Conservation (phyloP, 331 rosid genomes). For the Acacia concinna region DNA sequence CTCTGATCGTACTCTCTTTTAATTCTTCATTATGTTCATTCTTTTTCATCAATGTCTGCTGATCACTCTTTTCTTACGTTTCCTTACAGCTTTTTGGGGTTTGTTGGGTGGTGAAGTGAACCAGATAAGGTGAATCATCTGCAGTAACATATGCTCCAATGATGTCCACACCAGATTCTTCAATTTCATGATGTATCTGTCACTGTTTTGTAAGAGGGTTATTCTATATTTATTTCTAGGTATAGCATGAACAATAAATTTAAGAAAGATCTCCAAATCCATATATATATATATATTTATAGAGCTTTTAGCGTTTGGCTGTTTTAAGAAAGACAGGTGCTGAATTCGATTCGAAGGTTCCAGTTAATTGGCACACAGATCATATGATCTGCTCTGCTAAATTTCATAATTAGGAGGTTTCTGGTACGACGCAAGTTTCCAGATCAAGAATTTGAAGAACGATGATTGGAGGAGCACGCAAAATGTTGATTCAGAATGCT, state of each 20-base stretch:
- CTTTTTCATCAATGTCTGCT: not conserved
- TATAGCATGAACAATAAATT: not conserved
- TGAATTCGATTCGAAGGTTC: not conserved
- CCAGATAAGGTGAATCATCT: not conserved
- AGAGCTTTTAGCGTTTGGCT: not conserved
- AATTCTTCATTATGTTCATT: not conserved
- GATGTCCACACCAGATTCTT: not conserved
- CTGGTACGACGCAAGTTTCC: not conserved
- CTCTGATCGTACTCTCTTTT: not conserved
- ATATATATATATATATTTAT: not conserved
- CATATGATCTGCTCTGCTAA: not conserved
- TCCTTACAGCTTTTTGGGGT: slow-evolving; percentile 31
- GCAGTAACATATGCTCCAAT: not conserved
- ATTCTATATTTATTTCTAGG: not conserved
- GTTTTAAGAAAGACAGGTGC: not conserved
- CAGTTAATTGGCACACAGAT: not conserved
- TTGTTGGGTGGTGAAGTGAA: slow-evolving; percentile 15
- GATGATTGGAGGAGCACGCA: not conserved
- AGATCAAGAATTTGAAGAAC: not conserved
- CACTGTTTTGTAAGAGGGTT: not conserved
- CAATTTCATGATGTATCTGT: not conserved
- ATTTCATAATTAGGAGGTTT: not conserved
- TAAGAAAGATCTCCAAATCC: not conserved
- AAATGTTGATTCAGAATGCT: not conserved
- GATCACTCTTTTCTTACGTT: not conserved